Evolutionary conservation across 1,284 basidiomycete genomes (phyloP).

Genomic region (Schizophyllum commune): DNA sequence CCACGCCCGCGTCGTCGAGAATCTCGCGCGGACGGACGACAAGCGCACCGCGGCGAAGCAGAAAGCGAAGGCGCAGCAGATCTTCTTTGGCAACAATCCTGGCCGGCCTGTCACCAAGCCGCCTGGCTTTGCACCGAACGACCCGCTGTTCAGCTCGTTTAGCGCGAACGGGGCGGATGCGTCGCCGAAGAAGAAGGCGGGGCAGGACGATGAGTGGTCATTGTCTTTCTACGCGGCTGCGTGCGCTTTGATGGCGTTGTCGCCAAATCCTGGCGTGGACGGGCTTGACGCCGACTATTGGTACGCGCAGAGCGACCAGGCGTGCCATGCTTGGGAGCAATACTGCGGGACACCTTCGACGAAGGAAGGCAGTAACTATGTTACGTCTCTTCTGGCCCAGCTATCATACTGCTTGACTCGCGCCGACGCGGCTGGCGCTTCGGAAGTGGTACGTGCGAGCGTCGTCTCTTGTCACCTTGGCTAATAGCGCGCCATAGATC

Average conservation of each 20-base stretch:
- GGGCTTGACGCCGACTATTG: neutral
- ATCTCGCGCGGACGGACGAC: neutral
- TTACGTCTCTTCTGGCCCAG: neutral
- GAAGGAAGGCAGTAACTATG: neutral
- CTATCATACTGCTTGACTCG: neutral
- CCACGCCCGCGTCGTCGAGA: neutral
- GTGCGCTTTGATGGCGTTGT: conserved; percentile 8
- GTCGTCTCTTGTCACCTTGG: neutral
- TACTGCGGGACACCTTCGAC: neutral
- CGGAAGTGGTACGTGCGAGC: neutral
- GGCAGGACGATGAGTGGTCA: neutral
- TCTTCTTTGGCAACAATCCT: neutral
- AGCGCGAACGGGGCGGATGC: neutral
- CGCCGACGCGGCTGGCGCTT: neutral
- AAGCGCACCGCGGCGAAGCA: neutral
- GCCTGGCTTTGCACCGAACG: neutral
- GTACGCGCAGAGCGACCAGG: neutral
- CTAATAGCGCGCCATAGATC: neutral
- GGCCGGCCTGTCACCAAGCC: neutral
- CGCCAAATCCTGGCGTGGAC: neutral
- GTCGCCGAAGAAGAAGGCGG: neutral
- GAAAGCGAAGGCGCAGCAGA: neutral
- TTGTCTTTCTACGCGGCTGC: conserved; percentile 11
- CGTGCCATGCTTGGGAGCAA: neutral
- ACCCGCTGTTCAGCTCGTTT: neutral